Evolutionary conservation across 169 alveolate species (phyloP).

Genomic region (Perkinsus chesapeaki): DNA sequence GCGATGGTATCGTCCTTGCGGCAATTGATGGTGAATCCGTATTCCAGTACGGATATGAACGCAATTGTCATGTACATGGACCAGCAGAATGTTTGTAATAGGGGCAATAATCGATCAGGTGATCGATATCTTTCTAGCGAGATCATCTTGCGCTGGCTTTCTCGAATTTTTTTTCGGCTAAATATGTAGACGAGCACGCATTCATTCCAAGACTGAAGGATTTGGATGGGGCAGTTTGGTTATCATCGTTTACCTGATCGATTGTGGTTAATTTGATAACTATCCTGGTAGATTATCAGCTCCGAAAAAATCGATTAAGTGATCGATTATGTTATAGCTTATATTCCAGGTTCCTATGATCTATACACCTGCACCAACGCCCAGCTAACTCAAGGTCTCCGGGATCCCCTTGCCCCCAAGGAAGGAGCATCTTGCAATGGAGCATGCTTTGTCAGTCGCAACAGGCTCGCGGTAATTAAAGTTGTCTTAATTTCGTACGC

Average conservation of each 20-base stretch:
- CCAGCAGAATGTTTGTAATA: not conserved
- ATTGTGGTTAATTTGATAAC: too few relatives aligned
- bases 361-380: not conserved
- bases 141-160: not conserved
- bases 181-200: too few relatives aligned
- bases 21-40: conserved; percentile 18
- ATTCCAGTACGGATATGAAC: conserved; percentile 28
- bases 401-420: not conserved
- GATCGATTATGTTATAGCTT: too few relatives aligned
- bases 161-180: too few relatives aligned
- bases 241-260: not conserved
- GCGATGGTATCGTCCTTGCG: conserved; percentile 32
- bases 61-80: conserved; percentile 26
- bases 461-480: not conserved
- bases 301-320: too few relatives aligned
- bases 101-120: not conserved
- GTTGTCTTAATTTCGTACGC: too few relatives aligned
- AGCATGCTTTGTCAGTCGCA: not conserved
- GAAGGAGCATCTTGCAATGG: not conserved
- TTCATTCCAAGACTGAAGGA: too few relatives aligned
- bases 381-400: not conserved
- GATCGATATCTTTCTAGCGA: not conserved
- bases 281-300: too few relatives aligned
- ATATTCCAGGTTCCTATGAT: not conserved
- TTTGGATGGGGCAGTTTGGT: not conserved